Evolutionary conservation across 2,329 filamentous ascomycete species (phyloP), one percentile per base, ranked within the genome.

Genomic region (Lachnellula cervina): DNA sequence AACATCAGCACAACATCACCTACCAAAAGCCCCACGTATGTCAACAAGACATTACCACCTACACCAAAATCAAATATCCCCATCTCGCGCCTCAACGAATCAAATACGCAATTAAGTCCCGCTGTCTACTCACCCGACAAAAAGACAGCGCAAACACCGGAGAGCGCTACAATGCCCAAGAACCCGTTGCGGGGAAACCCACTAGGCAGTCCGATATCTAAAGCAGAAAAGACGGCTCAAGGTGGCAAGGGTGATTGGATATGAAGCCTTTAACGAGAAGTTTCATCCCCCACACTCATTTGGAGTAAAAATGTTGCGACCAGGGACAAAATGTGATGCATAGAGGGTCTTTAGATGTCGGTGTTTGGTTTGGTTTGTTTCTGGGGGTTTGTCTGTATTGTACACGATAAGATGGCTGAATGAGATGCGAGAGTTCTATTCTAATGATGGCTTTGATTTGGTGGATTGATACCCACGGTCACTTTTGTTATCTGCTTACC

Each of bases 81-180:
- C 3, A 37, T 52, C 11, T 28, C 38, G 9, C 16, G 25, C 9
- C 23, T 40, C 9, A 34, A 37, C 13, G 34, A 53, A 9, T 42
- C 47, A 17, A 19, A 37, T 19, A 49, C 45, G 8, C 49, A 57
- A 44, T 71, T 82, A 4, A 80, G 74, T 54, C 76, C 80, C 2
- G 72, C 74, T 2, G 77, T 82, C 13, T 83, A 83, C 64, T 74
- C 55, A 44, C 55, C 54, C 5, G 54, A 34, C 2, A 55, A 55
- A 32, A 51, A 23, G n/a, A 34, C 43, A 7, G 17, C 43, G 6
- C 38, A 42, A 19, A 34, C 44, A 34, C 32, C 51, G 5, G 49
- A 46, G 32, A 45, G 37, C n/a, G 38, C 37, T 23, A 45, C 55
- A 11, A 45, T 49, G 17, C 45, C 45, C 34, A 45, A 34, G 21